Conservation (phyloP, 176 grass and related monocot species). For the Puya raimondii region DNA sequence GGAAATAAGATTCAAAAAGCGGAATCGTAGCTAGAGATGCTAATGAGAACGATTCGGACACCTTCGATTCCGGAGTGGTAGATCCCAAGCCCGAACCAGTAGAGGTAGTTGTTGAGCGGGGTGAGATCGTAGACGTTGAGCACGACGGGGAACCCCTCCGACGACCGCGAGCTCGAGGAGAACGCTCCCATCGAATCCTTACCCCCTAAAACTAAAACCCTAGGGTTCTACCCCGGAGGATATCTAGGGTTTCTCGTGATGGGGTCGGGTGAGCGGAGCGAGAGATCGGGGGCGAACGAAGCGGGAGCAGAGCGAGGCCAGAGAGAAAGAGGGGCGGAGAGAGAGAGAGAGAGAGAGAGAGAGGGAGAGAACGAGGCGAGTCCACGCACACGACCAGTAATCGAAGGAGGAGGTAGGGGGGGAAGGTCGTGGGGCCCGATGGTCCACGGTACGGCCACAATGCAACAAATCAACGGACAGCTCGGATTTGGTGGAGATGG, state of each 20-base stretch:
- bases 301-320: conserved; percentile 1
- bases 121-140: conserved; percentile 98
- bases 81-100: conserved; percentile 91
- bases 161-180: conserved; percentile 19
- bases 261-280: no score
- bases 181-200: conserved; percentile 30
- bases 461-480: no score
- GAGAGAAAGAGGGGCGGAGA: neutral
- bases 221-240: neutral
- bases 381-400: no score
- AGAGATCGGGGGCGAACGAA: neutral
- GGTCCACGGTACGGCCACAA: no score
- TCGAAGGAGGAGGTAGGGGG: no score
- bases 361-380: conserved; percentile 6
- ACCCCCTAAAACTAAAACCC: neutral
- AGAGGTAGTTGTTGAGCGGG: conserved; percentile 85
- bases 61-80: conserved; percentile 98
- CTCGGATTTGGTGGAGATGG: no score
- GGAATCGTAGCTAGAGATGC: no score
- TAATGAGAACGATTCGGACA: conserved; percentile 5
- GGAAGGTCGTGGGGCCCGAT: no score
- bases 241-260: neutral
- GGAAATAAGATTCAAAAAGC: no score
- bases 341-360: conserved; percentile 20
- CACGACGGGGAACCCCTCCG: conserved; percentile 39